Base-by-base conservation (phyloP, 2,329 filamentous ascomycete species). In the Emydomyces testavorans region DNA sequence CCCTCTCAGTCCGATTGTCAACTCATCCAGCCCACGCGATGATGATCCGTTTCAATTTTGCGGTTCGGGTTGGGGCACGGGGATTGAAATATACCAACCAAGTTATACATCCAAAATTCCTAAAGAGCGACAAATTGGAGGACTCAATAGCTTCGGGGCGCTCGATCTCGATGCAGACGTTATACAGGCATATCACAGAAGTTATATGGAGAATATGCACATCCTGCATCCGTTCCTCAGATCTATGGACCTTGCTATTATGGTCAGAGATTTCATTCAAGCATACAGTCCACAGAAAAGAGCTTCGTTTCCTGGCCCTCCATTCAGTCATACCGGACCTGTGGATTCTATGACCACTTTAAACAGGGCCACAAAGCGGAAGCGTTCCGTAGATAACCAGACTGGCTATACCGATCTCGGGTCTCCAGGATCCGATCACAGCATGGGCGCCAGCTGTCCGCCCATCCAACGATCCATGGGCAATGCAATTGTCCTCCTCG, bases 401-500 rank as follows among this genome's bases (percentile, higher is more conserved):
- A 28, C 39, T 24, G 46, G 44, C 35, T 48, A 50, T 24, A 52
- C 18, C 15, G 46, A 50, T 11, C 43, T 47, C 8, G 52, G 26
- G 3, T 52, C 50, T 4, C 46, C 46, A 1, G 50, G 34, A 2
- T 50, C 47, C 28, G 50, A 52, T 28, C 42, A 46, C 39, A 45
- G 40, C 31, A 31, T 15, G 16, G 29, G 41, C 18, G 26, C 10
- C n/a, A 13, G 31, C 7, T 43, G 50, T 18, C 41, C 49, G 10
- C 49, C 57, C n/a, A 65, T 72, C 16, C 67, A 69, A 38, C 64
- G 82, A 45, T 86, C 83, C 6, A 79, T 92, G 13, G 76, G 80
- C 46, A 94, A 85, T 55, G 88, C 88, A 0, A 74, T 96, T 32
- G 78, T 95, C 1, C 73, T 95, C 2, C 72, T 90, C 3, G 79